A percentile compares a stretch with the other conserved stretches of the same genome.
These are phyloP conservation scores for Sechiopsis laciniata DNA, from an alignment of 306 rosid genomes.

Conservation along the genomic window DNA sequence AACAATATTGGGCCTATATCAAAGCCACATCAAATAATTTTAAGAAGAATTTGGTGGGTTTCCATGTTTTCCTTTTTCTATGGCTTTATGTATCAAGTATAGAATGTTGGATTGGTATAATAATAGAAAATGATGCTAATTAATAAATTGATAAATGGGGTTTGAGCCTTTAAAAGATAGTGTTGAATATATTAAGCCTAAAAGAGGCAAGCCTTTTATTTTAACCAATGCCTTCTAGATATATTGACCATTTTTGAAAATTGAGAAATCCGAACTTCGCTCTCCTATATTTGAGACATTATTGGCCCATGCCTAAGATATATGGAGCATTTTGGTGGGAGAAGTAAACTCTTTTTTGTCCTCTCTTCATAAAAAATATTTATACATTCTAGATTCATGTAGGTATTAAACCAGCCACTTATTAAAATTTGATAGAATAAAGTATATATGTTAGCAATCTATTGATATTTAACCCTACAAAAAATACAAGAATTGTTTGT, in stretches of 20 bases:
- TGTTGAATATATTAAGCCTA: background rate
- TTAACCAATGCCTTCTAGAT: background rate
- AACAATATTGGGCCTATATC: background rate
- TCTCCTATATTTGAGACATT: no score
- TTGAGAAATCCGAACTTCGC: no score
- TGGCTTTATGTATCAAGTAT: background rate
- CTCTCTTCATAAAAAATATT: background rate
- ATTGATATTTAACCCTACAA: no score
- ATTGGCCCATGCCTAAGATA: no score
- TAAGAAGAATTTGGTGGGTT: background rate
- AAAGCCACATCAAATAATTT: background rate
- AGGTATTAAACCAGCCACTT: background rate
- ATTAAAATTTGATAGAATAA: background rate
- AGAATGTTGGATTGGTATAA: background rate
- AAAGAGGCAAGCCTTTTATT: background rate
- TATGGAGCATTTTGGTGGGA: slow-evolving; percentile 16
- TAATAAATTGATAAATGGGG: background rate
- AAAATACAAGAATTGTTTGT: no score
- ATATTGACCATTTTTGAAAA: no score
- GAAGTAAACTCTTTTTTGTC: background rate
- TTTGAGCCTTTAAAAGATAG: background rate
- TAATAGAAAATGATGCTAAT: no score
- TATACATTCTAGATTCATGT: background rate
- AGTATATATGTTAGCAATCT: no score
- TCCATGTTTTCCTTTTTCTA: background rate